phyloP scores from a whole-genome alignment of 148 eudicot genomes.

The Chenopodium quinoa region DNA sequence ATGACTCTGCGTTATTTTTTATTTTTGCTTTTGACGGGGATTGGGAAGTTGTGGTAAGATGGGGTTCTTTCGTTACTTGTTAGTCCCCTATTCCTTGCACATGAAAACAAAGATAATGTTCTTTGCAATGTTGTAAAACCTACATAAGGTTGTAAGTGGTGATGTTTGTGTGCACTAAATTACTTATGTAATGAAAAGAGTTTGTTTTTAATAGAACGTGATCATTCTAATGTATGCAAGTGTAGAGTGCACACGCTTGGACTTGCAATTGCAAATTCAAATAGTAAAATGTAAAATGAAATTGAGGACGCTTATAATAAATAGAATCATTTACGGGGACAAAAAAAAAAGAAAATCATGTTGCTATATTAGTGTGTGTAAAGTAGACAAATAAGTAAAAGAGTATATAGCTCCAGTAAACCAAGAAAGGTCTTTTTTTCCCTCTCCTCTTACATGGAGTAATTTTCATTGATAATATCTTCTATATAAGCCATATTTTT shows the following conservation, averaged over 20 bases:
- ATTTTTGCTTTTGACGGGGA: not conserved
- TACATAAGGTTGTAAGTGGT: not conserved
- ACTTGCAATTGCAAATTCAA: not conserved
- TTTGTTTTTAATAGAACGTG: not conserved
- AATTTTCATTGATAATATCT: not conserved
- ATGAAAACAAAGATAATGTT: not conserved
- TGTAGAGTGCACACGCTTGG: not conserved
- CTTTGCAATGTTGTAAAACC: not conserved
- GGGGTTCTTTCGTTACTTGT: not conserved
- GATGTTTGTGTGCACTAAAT: not conserved
- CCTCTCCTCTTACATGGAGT: not conserved
- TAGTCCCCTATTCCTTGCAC: not conserved
- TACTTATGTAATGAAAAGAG: not conserved
- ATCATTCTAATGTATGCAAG: not conserved
- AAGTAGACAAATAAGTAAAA: not conserved
- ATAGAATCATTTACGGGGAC: not conserved
- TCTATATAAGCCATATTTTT: not conserved
- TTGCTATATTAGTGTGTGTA: not conserved
- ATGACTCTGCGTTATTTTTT: not conserved
- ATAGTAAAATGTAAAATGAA: not conserved
- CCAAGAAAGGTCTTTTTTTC: not conserved
- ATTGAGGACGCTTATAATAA: not conserved
- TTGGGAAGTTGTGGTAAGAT: not conserved
- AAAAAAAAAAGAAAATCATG: not conserved
- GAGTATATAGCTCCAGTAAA: not conserved